Base-by-base conservation (phyloP, 768 basidiomycete species). In the Mycena haematopus region DNA sequence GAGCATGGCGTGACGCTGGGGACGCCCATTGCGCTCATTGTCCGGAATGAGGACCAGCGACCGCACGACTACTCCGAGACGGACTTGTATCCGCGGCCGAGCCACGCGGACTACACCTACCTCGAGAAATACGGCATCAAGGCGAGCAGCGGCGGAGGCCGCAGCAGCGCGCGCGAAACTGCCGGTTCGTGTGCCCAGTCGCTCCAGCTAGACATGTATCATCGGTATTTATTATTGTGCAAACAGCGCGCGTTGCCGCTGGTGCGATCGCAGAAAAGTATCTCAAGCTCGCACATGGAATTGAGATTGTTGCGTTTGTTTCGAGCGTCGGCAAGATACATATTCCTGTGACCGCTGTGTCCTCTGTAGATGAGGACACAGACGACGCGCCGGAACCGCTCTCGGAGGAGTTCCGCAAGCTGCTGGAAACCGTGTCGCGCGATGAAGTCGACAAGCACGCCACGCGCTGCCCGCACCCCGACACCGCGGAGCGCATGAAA, bases 31-130 rank as follows among this genome's bases (percentile, higher is more conserved):
- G 96, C 89, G 2, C 86, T 99, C n/a, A 82, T 98, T 53, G 95
- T 99, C 40, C 92, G 88, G 71, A 99, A 99, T 77, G 95, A 99
- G 79, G 97, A 99, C 75, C 97, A 99, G 73, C 84, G 97, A 29
- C 97, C 97, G 21, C 92, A 98, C 71, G 97, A 99, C 77, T 99
- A 99, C 77, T 89, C 95, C 66, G 97, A 99, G 80, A 99, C 97
- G 0, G 97, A 99, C 73, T 79, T 95, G 56, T 99, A 95, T 80
- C 97, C 97, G 33, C 90, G 97, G 22, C 97, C 97, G 29, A 94
- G 92, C 67, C 97, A 99, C 71, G 97, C 97, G 14, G 97, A 99
- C 75, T 97, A 91, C 75, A 99, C 97, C 17, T 99, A 99, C 76
- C 87, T 99, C 60, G 89, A 94, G 69, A 99, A 99, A 71, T 99